These are phyloP conservation scores for Barbarea vulgaris DNA, from an alignment of 345 rosid species.

Conservation along the genomic window DNA sequence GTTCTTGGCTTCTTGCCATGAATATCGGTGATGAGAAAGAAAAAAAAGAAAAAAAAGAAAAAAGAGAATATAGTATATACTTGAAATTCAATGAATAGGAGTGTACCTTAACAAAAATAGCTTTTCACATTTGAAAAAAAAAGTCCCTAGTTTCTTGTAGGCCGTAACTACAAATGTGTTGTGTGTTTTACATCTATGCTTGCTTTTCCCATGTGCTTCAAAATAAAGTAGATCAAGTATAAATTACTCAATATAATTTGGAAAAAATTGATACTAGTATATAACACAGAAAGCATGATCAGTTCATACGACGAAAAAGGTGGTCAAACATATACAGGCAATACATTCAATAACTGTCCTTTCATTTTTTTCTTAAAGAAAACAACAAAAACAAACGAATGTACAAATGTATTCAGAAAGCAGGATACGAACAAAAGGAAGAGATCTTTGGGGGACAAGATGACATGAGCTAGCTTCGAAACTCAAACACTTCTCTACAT, in stretches of 20 bases:
- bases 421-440: conserved; percentile 22
- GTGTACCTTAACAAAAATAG: neutral
- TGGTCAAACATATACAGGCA: conserved; percentile 17
- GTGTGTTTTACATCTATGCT: neutral
- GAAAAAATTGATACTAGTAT: neutral
- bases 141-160: neutral
- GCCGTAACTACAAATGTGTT: neutral
- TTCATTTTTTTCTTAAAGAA: neutral
- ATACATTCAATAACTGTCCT: neutral
- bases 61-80: too few relatives aligned
- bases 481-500: conserved; percentile 25
- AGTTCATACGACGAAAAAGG: neutral
- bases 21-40: too few relatives aligned
- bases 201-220: conserved; percentile 24
- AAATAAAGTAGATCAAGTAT: neutral
- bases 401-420: conserved; percentile 6
- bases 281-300: neutral
- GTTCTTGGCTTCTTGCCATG: too few relatives aligned
- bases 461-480: conserved; percentile 35
- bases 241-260: neutral
- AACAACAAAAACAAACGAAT: neutral
- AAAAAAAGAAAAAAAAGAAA: too few relatives aligned
- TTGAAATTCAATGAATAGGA: too few relatives aligned
- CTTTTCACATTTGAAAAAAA: neutral
- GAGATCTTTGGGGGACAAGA: conserved; percentile 31